Percentiles rank a stretch among this genome's conserved stretches.
Conservation (phyloP, 345 rosid genomes). For the Aquilaria yunnanensis region DNA sequence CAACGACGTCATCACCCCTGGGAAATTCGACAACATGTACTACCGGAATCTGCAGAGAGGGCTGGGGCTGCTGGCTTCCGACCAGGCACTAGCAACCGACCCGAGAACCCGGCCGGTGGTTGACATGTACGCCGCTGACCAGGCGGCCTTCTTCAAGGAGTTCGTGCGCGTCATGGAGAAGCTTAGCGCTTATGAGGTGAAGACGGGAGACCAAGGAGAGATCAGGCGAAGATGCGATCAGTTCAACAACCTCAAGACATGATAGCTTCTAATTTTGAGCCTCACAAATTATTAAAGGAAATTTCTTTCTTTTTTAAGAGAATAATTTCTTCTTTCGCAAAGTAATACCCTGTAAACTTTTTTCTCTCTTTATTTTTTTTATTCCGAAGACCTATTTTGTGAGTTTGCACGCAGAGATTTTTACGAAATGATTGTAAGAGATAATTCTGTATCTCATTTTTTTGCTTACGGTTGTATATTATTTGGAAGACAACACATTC, state of each 20-base stretch:
- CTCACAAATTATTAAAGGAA: no score
- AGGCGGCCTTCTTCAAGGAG: constrained; percentile 40
- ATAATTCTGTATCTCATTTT: no score
- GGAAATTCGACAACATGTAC: constrained; percentile 82
- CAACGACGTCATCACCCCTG: constrained; percentile 60
- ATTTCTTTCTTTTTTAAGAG: no score
- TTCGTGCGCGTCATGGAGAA: constrained; percentile 55
- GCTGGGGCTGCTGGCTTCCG: constrained; percentile 45
- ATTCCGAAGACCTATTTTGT: no score
- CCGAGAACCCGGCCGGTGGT: constrained; percentile 41
- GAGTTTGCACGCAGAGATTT: no score
- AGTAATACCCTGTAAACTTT: no score
- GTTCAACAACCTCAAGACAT: constrained; percentile 26
- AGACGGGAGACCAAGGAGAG: constrained; percentile 48
- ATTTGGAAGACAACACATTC: no score
- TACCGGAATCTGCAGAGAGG: constrained; percentile 49
- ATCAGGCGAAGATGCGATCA: constrained; percentile 54
- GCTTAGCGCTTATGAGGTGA: constrained; percentile 31
- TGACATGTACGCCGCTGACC: constrained; percentile 41
- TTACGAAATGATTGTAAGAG: no score
- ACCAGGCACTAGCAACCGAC: constrained; percentile 42
- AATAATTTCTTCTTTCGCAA: no score
- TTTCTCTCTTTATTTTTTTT: no score
- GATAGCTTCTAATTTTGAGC: not conserved
- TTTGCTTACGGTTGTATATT: no score